A percentile compares a stretch with the other conserved stretches of the same genome.
Conservation (phyloP, 1,139 yeast genomes). For the Debaryomyces sp. region DNA sequence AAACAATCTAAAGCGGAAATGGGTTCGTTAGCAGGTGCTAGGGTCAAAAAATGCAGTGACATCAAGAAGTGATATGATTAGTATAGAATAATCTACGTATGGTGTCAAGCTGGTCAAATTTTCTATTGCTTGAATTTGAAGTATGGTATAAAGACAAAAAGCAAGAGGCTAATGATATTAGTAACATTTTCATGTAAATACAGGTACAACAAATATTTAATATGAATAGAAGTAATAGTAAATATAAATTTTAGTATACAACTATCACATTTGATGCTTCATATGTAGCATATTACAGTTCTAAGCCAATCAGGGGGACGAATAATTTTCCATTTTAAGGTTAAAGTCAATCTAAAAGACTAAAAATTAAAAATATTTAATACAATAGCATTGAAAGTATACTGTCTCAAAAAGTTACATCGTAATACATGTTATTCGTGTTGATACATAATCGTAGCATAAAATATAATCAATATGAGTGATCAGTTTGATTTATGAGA, state of each 20-base stretch:
- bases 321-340: too few relatives aligned
- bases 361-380: too few relatives aligned
- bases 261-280: background rate
- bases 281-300: background rate
- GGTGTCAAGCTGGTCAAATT: background rate
- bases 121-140: background rate
- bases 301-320: background rate
- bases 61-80: conserved; percentile 7
- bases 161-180: background rate
- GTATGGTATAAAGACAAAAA: background rate
- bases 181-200: background rate
- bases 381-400: background rate
- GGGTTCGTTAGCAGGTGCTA: conserved; percentile 48
- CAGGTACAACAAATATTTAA: background rate
- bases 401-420: too few relatives aligned
- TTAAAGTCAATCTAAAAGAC: too few relatives aligned
- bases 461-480: background rate
- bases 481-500: background rate
- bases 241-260: background rate
- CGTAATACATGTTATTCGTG: background rate
- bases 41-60: conserved; percentile 27
- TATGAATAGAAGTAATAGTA: background rate
- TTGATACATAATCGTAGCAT: background rate
- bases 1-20: conserved; percentile 36
- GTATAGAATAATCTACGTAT: background rate